A percentile compares a stretch with the other conserved stretches of the same genome.
These are phyloP conservation scores for Ceratocystis papillata DNA, from an alignment of 2,329 filamentous ascomycete species.

Conservation along the genomic window DNA sequence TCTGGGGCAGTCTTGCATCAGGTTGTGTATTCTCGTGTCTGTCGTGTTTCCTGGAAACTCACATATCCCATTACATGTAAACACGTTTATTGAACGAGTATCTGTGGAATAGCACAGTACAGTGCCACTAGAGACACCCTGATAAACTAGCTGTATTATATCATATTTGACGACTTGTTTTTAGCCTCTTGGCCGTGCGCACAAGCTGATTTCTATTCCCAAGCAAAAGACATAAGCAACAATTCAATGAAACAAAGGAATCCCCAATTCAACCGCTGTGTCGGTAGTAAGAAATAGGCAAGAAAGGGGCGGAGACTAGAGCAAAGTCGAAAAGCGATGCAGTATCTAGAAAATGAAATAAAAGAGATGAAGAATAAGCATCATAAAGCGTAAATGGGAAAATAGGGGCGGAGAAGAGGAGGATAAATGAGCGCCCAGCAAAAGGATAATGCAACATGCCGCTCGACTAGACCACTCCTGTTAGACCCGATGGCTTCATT, in stretches of 20 bases:
- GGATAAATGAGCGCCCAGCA: not conserved
- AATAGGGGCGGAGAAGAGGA: not conserved
- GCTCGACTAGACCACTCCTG: not conserved
- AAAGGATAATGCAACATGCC: not conserved
- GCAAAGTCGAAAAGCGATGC: not conserved
- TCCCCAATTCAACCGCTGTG: conserved; percentile 8
- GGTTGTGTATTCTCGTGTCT: not conserved
- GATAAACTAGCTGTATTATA: not conserved
- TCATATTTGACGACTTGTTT: not conserved
- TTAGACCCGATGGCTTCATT: not conserved
- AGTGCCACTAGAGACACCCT: not conserved
- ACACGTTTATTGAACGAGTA: not conserved
- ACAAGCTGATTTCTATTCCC: not conserved
- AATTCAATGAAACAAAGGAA: conserved; percentile 8
- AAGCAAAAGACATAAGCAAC: not conserved
- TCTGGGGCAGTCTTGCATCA: not conserved
- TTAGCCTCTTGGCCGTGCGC: not conserved
- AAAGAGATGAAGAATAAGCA: not conserved
- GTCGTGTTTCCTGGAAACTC: not conserved
- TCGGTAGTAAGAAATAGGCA: not conserved
- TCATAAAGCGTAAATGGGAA: not conserved
- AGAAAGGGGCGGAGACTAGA: not conserved
- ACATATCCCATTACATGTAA: not conserved
- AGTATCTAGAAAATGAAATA: not conserved
- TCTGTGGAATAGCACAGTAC: not conserved